Base-by-base conservation (phyloP, 768 basidiomycete genomes). In the Boletus edulis region DNA sequence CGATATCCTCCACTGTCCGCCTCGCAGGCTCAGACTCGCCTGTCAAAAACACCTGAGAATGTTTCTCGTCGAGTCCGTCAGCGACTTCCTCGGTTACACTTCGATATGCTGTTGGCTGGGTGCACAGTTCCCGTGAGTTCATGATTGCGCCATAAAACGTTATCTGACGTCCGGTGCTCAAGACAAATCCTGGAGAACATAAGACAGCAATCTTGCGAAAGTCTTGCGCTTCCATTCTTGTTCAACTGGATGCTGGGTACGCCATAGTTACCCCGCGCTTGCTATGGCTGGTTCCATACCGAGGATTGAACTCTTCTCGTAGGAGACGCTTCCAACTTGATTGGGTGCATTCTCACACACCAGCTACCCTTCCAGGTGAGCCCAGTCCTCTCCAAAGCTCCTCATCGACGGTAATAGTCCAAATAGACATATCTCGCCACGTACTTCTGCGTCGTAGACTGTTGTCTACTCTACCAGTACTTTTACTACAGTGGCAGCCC, bases 291-390 rank as follows among this genome's bases (percentile, higher is more conserved):
- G 32, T 38, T 51, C 24, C 39, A 34, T 34, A 34, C 43, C 20
- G 24, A 57, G 14, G 20, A 20, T 22, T 67, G 53, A 60, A 46
- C 22, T 31, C 44, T 24, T 24, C 17, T 62, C 27, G 27, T 68
- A 90, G 96, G 96, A 46, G 97, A 99, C 73, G 75, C 89, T 22
- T 94, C 94, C 18, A 98, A 98, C 71, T 80, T 98, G 31, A 70
- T 98, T 55, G 95, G 93, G 11, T 94, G 93, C 67, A 73, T 98
- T 55, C 76, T 99, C 51, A 98, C 97, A 3, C 81, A 88, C 63
- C 97, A 98, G 67, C 79, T 97, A 15, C 93, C 94, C 20, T 98
- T 99, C 71, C 96, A 98, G 74, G 94, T 92, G 70, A 62, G 81
- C 65, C 8, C 17, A 0, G 13, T n/a, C 44, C 49, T 29, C 35